Evolutionary conservation across 768 basidiomycete species (phyloP), one percentile per base, ranked within the genome.

Genomic region (Trametes coccinea): DNA sequence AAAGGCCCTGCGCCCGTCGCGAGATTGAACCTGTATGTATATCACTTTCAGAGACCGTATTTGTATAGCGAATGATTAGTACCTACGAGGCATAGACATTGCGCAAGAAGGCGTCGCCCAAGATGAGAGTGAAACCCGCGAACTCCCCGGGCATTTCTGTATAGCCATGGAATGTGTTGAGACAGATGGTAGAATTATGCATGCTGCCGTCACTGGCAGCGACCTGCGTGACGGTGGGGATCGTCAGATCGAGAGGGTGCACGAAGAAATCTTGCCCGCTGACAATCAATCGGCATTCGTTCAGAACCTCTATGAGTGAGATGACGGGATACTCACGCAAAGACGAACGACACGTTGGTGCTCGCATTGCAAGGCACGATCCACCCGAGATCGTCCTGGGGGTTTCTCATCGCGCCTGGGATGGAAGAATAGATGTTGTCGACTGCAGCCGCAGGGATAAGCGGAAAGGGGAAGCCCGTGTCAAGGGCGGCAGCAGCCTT

Each of bases 221-320:
- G 53, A 45, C 53, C 13, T 37, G 61, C 57, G 44, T 77, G 73
- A 30, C 73, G 66, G n/a, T 30, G 22, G 53, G 31, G 5, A 7
- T 52, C 17, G 70, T 68, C 46, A 73, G 66, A 59, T 76, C 76
- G 16, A 77, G 66, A 1, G 75, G 76, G 60, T 76, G 73, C 16
- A 77, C 67, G n/a, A 70, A 67, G 48, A 69, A 69, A 9, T 60
- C 60, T 46, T 67, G 56, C 40, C 70, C 71, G 31, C 91, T 91
- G 53, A 9, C 39, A 41, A 17, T n/a, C 7, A 13, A 39, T 8
- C 39, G 13, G 39, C 39, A 39, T 13, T 13, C 8, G 39, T 13
- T 1, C 39, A 39, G 13, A 13, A 7, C 13, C 13, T 13, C 39
- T 39, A 7, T 39, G 14, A n/a, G n/a, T 5, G 40, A 48, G 41